A percentile compares a stretch with the other conserved stretches of the same genome.
Evolutionary conservation across 2,329 filamentous ascomycete genomes (phyloP).

Genomic region (Xylogone sp.): DNA sequence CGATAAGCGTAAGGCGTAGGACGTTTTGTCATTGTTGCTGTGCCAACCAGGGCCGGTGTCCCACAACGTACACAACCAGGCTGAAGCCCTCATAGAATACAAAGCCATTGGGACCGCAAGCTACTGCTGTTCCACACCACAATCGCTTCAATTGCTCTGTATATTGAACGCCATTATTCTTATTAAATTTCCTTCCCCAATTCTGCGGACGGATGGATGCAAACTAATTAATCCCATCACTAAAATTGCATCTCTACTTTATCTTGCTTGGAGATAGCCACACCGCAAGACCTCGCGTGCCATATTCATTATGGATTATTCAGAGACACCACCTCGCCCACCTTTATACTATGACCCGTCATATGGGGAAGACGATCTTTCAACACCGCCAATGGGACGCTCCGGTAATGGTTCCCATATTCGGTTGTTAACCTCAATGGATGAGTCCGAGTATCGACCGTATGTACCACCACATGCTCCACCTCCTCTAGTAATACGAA

Average conservation of each 20-base stretch:
- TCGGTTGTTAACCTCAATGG: slow-evolving; percentile 59
- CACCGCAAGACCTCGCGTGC: slow-evolving; percentile 5
- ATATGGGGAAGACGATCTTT: slow-evolving; percentile 50
- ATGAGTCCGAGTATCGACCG: slow-evolving; percentile 49
- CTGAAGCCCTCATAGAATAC: not conserved
- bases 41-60: not conserved
- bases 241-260: not conserved
- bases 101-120: not conserved
- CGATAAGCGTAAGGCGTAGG: not conserved
- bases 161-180: not conserved
- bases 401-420: slow-evolving; percentile 47
- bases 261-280: not conserved
- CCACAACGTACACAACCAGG: not conserved
- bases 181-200: not conserved
- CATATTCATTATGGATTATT: slow-evolving; percentile 30
- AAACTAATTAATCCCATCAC: not conserved
- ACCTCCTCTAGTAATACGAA: slow-evolving; percentile 16
- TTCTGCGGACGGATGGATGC: not conserved
- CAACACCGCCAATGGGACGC: slow-evolving; percentile 39
- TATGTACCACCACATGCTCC: slow-evolving; percentile 43
- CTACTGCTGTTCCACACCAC: not conserved
- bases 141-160: not conserved
- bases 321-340: slow-evolving; percentile 47
- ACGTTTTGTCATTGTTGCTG: not conserved
- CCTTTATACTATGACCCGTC: slow-evolving; percentile 54